Percentiles rank a stretch among this genome's conserved stretches.
These are phyloP conservation scores for Aspergillus awamori DNA, from an alignment of 2,329 filamentous ascomycete genomes.

Conservation along the genomic window DNA sequence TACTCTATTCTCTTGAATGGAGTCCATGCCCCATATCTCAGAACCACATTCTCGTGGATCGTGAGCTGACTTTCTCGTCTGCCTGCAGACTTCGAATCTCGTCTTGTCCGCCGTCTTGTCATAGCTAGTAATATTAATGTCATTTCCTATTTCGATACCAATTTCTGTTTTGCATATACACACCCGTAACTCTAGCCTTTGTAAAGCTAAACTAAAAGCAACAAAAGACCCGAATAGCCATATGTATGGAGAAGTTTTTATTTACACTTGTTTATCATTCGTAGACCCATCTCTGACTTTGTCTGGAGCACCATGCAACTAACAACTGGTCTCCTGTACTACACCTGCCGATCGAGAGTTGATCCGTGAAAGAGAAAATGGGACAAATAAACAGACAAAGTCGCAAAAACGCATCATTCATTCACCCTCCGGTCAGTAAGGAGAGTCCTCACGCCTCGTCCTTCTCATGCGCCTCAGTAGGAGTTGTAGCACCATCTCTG, in stretches of 20 bases:
- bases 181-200: background rate
- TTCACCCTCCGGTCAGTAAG: background rate
- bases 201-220: background rate
- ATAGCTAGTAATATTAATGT: background rate
- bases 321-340: background rate
- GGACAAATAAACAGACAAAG: background rate
- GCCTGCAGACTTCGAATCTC: background rate
- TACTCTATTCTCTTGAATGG: slow-evolving; percentile 4
- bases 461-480: slow-evolving; percentile 42
- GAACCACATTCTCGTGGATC: background rate
- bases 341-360: background rate
- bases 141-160: background rate
- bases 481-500: slow-evolving; percentile 63
- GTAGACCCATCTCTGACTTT: background rate
- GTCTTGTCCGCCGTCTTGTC: background rate
- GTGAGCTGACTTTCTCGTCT: slow-evolving; percentile 4
- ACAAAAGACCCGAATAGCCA: background rate
- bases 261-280: background rate
- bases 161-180: background rate
- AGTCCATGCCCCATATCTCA: slow-evolving; percentile 9
- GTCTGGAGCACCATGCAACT: background rate
- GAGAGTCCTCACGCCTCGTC: background rate
- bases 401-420: background rate
- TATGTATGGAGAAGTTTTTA: background rate
- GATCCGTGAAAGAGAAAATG: background rate